phyloP scores from a whole-genome alignment of 2,329 filamentous ascomycete genomes.

The Blastomyces parvus region DNA sequence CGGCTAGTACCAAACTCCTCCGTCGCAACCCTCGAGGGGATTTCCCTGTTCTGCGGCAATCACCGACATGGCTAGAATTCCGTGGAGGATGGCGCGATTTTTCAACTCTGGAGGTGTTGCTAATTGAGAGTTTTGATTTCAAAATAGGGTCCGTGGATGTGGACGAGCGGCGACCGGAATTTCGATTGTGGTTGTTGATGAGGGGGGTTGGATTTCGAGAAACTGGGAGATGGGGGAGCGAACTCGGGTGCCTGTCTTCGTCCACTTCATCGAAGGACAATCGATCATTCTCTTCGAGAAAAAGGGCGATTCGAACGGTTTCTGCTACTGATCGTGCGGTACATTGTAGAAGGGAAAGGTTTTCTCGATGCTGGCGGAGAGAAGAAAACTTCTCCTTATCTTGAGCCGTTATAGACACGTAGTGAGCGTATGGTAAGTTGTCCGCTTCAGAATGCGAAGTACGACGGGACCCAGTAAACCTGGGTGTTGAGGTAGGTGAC shows the following conservation, averaged over 20 bases:
- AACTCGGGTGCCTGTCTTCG: constrained; percentile 17
- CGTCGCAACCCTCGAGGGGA: constrained; percentile 13
- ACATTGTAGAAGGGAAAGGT: constrained; percentile 34
- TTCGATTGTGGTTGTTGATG: background rate
- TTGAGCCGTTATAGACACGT: background rate
- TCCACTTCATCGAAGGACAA: constrained; percentile 10
- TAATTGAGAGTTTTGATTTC: background rate
- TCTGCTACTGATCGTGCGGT: constrained; percentile 27
- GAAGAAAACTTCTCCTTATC: constrained; percentile 17
- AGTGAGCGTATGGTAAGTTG: background rate
- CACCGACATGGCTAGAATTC: constrained; percentile 2
- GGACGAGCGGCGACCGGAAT: background rate
- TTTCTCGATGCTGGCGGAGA: constrained; percentile 31
- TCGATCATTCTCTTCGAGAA: constrained; percentile 21
- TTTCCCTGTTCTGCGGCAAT: constrained; percentile 1
- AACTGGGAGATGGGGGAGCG: constrained; percentile 11
- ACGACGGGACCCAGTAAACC: constrained; percentile 4
- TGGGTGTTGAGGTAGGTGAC: constrained; percentile 9
- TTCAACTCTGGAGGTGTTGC: background rate
- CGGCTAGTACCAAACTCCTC: constrained; percentile 16
- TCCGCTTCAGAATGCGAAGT: background rate
- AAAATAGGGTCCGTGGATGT: background rate
- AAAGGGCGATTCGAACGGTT: constrained; percentile 28
- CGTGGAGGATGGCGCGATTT: background rate
- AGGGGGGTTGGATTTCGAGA: background rate